Evolutionary conservation across 2,329 filamentous ascomycete species (phyloP).

Genomic region (Botrytis porri): DNA sequence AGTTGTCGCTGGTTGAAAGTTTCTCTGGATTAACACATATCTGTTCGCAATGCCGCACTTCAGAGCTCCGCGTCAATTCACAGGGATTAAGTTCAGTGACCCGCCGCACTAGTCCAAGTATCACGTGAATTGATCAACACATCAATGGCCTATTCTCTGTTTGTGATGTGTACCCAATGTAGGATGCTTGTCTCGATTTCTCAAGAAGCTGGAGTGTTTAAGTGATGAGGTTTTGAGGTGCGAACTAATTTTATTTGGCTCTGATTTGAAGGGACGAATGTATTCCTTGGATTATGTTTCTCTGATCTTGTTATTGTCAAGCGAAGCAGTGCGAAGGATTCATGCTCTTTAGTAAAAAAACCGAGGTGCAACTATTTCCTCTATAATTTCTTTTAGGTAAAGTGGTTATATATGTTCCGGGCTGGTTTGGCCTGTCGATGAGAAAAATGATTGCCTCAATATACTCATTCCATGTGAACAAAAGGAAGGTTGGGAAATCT

Average conservation of each 20-base stretch:
- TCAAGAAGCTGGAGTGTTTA: neutral
- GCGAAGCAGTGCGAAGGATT: neutral
- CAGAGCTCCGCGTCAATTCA: constrained; percentile 30
- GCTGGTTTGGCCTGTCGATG: neutral
- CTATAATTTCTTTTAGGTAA: neutral
- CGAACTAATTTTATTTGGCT: neutral
- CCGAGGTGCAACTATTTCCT: neutral
- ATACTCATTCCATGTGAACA: constrained; percentile 1
- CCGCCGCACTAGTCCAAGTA: constrained; percentile 4
- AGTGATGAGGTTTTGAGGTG: neutral
- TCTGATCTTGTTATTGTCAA: neutral
- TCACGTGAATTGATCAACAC: constrained; percentile 4
- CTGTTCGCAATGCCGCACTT: constrained; percentile 28
- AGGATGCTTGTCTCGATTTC: neutral
- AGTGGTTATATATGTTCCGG: neutral
- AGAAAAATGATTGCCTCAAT: neutral
- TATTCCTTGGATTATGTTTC: neutral
- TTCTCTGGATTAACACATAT: constrained; percentile 30
- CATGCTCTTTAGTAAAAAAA: neutral
- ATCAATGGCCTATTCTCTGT: neutral
- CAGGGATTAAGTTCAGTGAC: constrained; percentile 27
- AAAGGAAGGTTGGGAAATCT: neutral
- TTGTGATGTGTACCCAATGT: neutral
- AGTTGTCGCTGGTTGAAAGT: constrained; percentile 30
- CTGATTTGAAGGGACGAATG: neutral